Base-by-base conservation (phyloP, 768 basidiomycete species). In the Lepiota brunneoincarnata region DNA sequence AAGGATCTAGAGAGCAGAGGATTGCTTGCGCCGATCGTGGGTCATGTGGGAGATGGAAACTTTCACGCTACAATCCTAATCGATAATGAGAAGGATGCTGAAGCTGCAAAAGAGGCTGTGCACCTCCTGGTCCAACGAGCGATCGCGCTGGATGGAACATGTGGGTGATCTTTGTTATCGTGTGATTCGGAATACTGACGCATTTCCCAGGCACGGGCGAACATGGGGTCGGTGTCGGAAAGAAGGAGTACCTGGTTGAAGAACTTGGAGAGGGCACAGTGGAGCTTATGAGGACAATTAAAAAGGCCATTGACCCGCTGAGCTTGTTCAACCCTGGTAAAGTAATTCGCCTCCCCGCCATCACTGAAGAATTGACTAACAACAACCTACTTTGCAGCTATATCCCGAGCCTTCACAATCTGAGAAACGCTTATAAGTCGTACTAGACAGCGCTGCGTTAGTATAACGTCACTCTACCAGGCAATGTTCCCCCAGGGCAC, bases 171-270 rank as follows among this genome's bases (percentile, higher is more conserved):
- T 31, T 10, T 31, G 11, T 31, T 9, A 6, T 31, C 31, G 7
- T 31, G 2, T 3, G 4, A 2, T 1, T 31, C 7, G 11, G 11
- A 31, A 9, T 9, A 9, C 31, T 31, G 31, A 31, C 7, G 7
- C 7, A 10, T 31, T 10, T 31, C 11, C 3, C 2, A 31, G 31
- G 31, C 31, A 87, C 85, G 0, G 89, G 89, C 2, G 92, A 94
- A 61, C 92, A 94, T 62, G 93, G 92, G 1, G 89, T 94, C 6
- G 93, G 92, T 0, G 73, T 93, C 10, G 92, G 92, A 4, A 94
- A 94, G 73, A 82, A 80, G 55, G 77, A 86, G 55, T 95, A 87
- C 63, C 75, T 97, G n/a, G 75, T 79, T 12, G 79, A 85, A 37
- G 94, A 97, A 63, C 76, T 97, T 0, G 93, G 94, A 0, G 74